Conservation (phyloP, 1,139 yeast species). For the Arxiozyma heterogenica region DNA sequence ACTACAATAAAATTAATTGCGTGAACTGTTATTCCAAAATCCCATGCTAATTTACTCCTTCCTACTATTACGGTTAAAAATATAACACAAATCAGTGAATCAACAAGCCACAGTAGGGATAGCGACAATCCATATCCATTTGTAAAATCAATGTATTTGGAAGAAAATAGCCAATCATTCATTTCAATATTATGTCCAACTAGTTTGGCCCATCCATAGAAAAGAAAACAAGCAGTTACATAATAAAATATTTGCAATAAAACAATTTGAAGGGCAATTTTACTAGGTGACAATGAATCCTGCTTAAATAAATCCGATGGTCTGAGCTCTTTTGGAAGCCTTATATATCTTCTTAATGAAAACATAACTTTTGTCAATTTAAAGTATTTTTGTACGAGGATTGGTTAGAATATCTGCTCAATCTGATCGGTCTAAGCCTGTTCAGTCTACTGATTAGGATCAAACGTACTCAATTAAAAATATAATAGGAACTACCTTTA, state of each 20-base stretch:
- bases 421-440: neutral
- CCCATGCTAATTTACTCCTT: constrained; percentile 88
- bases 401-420: neutral
- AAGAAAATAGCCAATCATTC: constrained; percentile 61
- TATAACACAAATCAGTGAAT: constrained; percentile 65
- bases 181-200: constrained; percentile 56
- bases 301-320: constrained; percentile 30
- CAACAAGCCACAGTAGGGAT: constrained; percentile 68
- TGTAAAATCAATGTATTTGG: constrained; percentile 66
- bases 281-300: constrained; percentile 36
- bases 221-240: constrained; percentile 48
- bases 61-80: constrained; percentile 86
- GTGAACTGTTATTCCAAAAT: constrained; percentile 85
- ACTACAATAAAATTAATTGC: constrained; percentile 65
- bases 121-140: constrained; percentile 75
- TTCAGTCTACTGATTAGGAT: neutral
- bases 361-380: constrained; percentile 10
- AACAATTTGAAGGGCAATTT: constrained; percentile 47
- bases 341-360: constrained; percentile 25
- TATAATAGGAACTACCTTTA: neutral
- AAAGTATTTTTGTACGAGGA: neutral
- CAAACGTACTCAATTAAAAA: neutral
- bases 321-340: constrained; percentile 25
- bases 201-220: constrained; percentile 47
- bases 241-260: constrained; percentile 61